These are phyloP conservation scores for Phytophthora fragariaefolia DNA, from an alignment of 352 stramenopile species.

Conservation along the genomic window DNA sequence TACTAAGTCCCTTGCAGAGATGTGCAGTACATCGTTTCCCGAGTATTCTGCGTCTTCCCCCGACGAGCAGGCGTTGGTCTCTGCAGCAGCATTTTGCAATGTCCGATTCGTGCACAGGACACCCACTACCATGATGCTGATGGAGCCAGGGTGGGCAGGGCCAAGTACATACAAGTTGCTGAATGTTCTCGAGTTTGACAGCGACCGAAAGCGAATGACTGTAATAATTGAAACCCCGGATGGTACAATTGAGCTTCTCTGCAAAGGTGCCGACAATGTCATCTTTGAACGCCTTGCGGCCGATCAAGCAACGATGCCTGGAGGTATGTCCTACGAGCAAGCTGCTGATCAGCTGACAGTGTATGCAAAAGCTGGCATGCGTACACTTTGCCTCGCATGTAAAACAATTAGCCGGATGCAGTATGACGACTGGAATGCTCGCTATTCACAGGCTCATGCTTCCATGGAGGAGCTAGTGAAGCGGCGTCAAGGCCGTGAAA, in stretches of 20 bases:
- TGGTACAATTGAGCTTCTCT: constrained; percentile 67
- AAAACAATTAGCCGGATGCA: constrained; percentile 57
- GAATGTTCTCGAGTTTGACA: constrained; percentile 97
- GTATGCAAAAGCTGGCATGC: constrained; percentile 78
- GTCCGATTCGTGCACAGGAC: constrained; percentile 82
- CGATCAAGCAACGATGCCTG: constrained; percentile 33
- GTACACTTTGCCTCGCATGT: constrained; percentile 78
- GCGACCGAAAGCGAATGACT: constrained; percentile 97
- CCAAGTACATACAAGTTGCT: constrained; percentile 88
- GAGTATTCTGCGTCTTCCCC: constrained; percentile 86
- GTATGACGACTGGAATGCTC: constrained; percentile 68
- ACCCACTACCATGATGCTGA: constrained; percentile 57
- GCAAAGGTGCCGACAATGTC: constrained; percentile 85
- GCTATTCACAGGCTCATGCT: constrained; percentile 56
- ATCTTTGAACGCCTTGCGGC: constrained; percentile 72
- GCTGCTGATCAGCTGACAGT: constrained; percentile 58
- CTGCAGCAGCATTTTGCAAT: constrained; percentile 77
- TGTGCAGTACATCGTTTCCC: constrained; percentile 75
- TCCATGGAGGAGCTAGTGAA: constrained; percentile 84
- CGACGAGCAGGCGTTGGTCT: constrained; percentile 82
- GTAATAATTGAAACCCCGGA: constrained; percentile 90
- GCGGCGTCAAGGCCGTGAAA: constrained; percentile 58
- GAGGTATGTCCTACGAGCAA: constrained; percentile 32
- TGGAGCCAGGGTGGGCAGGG: constrained; percentile 48
- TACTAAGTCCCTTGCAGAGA: constrained; percentile 68